phyloP scores from a whole-genome alignment of 2,329 filamentous ascomycete species.

The Trichoderma sp. region DNA sequence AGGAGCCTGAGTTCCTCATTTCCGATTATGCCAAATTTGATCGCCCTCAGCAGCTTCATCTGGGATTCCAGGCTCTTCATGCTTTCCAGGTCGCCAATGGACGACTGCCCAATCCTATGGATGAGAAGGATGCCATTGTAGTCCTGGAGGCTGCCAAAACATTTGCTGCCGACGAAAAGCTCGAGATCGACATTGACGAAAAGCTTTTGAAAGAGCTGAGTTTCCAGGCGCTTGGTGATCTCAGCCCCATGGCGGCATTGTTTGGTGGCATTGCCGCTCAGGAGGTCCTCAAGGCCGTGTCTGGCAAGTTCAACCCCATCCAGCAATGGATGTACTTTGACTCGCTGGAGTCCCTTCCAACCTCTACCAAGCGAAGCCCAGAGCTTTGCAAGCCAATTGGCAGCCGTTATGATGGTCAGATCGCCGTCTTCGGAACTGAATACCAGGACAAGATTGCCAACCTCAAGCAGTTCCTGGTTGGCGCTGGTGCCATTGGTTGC shows the following conservation, averaged over 20 bases:
- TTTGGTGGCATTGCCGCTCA: conserved; percentile 94
- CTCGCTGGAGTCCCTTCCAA: conserved; percentile 91
- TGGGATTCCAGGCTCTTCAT: conserved; percentile 91
- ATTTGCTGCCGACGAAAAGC: conserved; percentile 72
- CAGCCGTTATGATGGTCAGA: conserved; percentile 93
- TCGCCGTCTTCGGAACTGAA: conserved; percentile 91
- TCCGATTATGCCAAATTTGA: conserved; percentile 99
- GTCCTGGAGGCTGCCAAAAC: conserved; percentile 75
- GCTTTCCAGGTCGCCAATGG: conserved; percentile 77
- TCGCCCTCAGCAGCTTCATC: conserved; percentile 86
- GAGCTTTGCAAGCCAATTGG: conserved; percentile 85
- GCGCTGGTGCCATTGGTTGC: conserved; percentile 94
- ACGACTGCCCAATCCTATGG: conserved; percentile 79
- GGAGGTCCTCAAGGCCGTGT: conserved; percentile 94
- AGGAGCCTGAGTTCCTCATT: conserved; percentile 85
- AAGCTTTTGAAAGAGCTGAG: conserved; percentile 91
- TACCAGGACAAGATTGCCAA: conserved; percentile 94
- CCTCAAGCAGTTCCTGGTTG: conserved; percentile 89
- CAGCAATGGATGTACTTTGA: conserved; percentile 97
- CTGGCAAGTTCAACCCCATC: conserved; percentile 96
- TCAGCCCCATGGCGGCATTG: conserved; percentile 90
- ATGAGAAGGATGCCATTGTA: conserved; percentile 79
- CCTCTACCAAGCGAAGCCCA: conserved; percentile 73
- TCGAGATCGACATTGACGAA: conserved; percentile 76
- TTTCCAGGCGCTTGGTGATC: conserved; percentile 89